Percentiles rank a stretch among this genome's conserved stretches.
Conservation (phyloP, 176 grass and related monocot species). For the Raddia distichophylla region DNA sequence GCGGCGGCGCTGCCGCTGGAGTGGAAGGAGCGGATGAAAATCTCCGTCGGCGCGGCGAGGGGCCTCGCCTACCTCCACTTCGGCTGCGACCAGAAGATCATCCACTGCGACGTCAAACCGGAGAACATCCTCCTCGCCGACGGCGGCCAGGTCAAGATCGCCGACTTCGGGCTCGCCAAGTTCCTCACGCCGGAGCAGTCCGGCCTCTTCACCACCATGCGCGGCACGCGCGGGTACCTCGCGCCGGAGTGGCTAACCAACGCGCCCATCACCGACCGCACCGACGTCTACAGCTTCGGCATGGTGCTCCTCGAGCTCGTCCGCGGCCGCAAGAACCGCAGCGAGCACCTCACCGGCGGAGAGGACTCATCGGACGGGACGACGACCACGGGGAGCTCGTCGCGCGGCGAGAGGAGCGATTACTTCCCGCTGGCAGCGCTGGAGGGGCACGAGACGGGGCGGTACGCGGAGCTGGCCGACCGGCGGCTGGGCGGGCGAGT, state of each 20-base stretch:
- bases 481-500: slow-evolving; percentile 60
- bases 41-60: slow-evolving; percentile 69
- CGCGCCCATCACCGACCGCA: slow-evolving; percentile 75
- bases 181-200: slow-evolving; percentile 84
- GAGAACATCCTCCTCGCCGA: slow-evolving; percentile 89
- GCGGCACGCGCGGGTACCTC: slow-evolving; percentile 81
- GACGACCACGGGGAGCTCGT: slow-evolving; percentile 29
- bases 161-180: slow-evolving; percentile 84
- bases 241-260: slow-evolving; percentile 88
- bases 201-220: slow-evolving; percentile 82
- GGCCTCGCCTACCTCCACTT: slow-evolving; percentile 88
- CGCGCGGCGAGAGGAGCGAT: slow-evolving; percentile 15
- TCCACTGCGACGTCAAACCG: slow-evolving; percentile 92
- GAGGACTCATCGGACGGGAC: slow-evolving; percentile 43
- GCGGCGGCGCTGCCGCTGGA: slow-evolving; percentile 33
- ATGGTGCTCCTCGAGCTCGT: slow-evolving; percentile 83
- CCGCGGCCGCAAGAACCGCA: slow-evolving; percentile 77
- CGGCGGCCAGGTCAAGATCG: slow-evolving; percentile 77
- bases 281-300: slow-evolving; percentile 84
- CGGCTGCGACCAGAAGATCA: slow-evolving; percentile 73
- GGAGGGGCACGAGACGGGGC: slow-evolving; percentile 60
- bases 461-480: slow-evolving; percentile 64
- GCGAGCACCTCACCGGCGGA: slow-evolving; percentile 40
- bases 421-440: slow-evolving; percentile 77
- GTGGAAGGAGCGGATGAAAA: slow-evolving; percentile 70